Conservation (phyloP, 2,329 filamentous ascomycete species). For the Hypoxylon sp. region DNA sequence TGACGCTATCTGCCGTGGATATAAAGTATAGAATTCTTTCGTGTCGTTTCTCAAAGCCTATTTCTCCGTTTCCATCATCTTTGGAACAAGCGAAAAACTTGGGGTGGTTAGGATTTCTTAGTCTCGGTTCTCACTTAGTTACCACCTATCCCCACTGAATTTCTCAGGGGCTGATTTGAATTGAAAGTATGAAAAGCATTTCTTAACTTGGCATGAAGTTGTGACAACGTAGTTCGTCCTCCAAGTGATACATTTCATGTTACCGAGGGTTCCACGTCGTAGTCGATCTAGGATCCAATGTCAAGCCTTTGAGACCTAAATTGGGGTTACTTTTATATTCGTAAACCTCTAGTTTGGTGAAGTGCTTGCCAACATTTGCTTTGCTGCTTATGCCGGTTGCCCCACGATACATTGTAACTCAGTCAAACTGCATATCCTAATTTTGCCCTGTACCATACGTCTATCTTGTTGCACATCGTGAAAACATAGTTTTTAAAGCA, state of each 20-base stretch:
- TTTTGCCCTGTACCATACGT: background rate
- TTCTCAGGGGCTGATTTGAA: constrained; percentile 19
- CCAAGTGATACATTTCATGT: background rate
- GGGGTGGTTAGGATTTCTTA: constrained; percentile 28
- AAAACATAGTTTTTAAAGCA: background rate
- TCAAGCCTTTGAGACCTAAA: background rate
- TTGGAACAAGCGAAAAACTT: constrained; percentile 17
- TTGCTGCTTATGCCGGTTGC: background rate
- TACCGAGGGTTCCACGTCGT: background rate
- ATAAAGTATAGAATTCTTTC: constrained; percentile 42
- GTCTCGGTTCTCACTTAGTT: constrained; percentile 23
- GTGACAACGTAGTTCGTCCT: background rate
- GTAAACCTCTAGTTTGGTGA: constrained; percentile 1
- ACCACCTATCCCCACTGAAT: constrained; percentile 7
- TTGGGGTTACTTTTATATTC: constrained; percentile 9
- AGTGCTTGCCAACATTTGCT: background rate
- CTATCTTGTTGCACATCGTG: background rate
- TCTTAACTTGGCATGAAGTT: background rate
- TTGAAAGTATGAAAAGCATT: background rate
- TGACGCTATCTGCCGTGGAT: constrained; percentile 47
- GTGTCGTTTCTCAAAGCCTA: constrained; percentile 44
- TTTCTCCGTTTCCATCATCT: constrained; percentile 2
- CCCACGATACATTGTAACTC: background rate
- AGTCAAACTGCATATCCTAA: background rate
- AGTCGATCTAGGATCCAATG: background rate